Evolutionary conservation across 73 alveolate genomes (phyloP).

Genomic region (Symbiodinium pilosum): DNA sequence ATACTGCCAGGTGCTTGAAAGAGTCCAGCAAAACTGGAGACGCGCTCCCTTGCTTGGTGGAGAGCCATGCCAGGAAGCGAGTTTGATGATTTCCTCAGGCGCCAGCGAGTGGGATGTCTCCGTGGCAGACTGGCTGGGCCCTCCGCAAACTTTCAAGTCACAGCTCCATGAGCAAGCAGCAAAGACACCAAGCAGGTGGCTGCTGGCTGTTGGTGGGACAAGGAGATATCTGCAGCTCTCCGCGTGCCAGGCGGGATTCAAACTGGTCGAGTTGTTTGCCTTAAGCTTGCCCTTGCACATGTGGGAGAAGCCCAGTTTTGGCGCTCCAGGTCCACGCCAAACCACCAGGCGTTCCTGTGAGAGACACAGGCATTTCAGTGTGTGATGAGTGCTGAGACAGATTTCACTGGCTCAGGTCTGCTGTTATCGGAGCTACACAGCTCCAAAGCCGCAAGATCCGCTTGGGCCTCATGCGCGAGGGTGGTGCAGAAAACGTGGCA

Average conservation of each 20-base stretch:
- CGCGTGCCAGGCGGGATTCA: constrained; percentile 39
- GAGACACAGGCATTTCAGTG: neutral
- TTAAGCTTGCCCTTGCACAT: too few species aligned
- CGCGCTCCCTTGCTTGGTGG: too few species aligned
- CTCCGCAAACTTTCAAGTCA: neutral
- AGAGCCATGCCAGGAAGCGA: too few species aligned
- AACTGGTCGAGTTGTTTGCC: too few species aligned
- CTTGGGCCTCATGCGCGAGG: neutral
- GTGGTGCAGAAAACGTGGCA: neutral
- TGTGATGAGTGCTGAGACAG: too few species aligned
- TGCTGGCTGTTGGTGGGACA: constrained; percentile 79
- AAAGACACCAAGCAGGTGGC: constrained; percentile 27
- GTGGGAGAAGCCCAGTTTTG: too few species aligned
- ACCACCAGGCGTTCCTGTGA: neutral
- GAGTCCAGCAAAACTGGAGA: too few species aligned
- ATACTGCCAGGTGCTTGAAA: too few species aligned
- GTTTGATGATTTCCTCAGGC: neutral
- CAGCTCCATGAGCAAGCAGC: neutral
- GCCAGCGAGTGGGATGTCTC: neutral
- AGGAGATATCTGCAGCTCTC: constrained; percentile 43
- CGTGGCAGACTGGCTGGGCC: neutral
- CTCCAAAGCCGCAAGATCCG: constrained; percentile 94
- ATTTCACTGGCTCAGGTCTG: constrained; percentile 31
- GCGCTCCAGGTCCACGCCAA: constrained; percentile 13
- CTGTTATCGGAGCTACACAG: constrained; percentile 92